Percentiles rank a stretch among this genome's conserved stretches.
phyloP scores from a whole-genome alignment of 176 grass and related monocot genomes.

The Olyra latifolia region DNA sequence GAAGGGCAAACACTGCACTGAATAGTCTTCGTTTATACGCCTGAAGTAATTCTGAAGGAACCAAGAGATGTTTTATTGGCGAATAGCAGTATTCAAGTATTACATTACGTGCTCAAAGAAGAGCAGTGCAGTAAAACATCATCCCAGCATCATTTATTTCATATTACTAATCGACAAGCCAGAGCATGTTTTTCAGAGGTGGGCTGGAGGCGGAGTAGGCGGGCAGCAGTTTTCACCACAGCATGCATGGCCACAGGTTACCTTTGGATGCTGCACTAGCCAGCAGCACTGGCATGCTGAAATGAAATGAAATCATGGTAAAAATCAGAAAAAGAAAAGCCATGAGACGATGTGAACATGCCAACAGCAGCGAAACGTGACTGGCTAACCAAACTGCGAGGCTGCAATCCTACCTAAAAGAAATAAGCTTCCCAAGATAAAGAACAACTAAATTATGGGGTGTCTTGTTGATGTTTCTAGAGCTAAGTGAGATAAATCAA shows the following conservation, averaged over 20 bases:
- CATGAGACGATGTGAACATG: conserved; percentile 22
- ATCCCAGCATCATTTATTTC: neutral
- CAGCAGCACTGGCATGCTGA: conserved; percentile 66
- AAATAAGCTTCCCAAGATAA: neutral
- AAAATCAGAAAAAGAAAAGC: neutral
- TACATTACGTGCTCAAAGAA: conserved; percentile 1
- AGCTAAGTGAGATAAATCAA: too few relatives aligned
- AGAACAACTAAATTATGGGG: neutral
- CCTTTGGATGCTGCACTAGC: conserved; percentile 44
- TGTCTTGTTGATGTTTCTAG: neutral
- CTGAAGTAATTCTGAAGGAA: neutral
- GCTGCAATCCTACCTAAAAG: neutral
- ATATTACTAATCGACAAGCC: neutral
- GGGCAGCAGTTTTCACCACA: conserved; percentile 55
- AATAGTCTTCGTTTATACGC: neutral
- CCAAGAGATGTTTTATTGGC: conserved; percentile 8
- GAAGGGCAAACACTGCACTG: neutral
- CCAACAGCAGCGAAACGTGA: neutral
- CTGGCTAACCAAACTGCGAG: neutral
- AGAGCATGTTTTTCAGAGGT: neutral
- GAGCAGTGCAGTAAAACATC: conserved; percentile 4
- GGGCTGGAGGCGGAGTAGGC: neutral
- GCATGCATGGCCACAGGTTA: conserved; percentile 59
- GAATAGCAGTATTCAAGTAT: neutral
- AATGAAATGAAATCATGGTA: neutral